These are phyloP conservation scores for Aspergillus terreus DNA, from an alignment of 2,329 filamentous ascomycete genomes.

Conservation along the genomic window DNA sequence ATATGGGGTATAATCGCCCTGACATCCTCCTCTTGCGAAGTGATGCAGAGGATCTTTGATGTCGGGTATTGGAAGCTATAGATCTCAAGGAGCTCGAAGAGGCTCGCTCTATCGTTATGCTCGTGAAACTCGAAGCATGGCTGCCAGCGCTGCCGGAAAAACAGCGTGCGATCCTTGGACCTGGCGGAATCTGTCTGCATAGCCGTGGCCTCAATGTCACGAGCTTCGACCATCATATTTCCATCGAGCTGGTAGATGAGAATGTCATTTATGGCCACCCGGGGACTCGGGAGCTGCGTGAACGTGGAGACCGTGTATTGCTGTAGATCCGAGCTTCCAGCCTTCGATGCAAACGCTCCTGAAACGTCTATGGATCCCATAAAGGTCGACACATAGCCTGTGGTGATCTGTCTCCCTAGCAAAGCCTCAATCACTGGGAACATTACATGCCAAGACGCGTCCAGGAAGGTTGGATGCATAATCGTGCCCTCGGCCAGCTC, in stretches of 20 bases:
- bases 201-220: neutral
- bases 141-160: neutral
- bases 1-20: neutral
- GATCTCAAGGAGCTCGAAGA: neutral
- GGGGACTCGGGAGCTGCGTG: neutral
- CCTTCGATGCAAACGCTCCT: neutral
- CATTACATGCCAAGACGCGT: slow-evolving; percentile 1
- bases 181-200: neutral
- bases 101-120: neutral
- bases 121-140: neutral
- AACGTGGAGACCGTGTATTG: neutral
- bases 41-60: neutral
- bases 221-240: neutral
- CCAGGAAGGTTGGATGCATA: slow-evolving; percentile 2
- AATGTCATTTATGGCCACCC: neutral
- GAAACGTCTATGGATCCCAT: neutral
- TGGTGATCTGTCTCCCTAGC: neutral
- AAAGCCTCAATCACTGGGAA: neutral
- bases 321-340: neutral
- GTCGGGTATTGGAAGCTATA: neutral
- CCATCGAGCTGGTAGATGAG: neutral
- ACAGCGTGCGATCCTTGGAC: neutral
- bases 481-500: neutral
- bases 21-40: neutral
- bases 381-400: neutral